Percentiles rank a stretch among this genome's conserved stretches.
Conservation (phyloP, 1,139 yeast genomes). For the Diutina sp. region DNA sequence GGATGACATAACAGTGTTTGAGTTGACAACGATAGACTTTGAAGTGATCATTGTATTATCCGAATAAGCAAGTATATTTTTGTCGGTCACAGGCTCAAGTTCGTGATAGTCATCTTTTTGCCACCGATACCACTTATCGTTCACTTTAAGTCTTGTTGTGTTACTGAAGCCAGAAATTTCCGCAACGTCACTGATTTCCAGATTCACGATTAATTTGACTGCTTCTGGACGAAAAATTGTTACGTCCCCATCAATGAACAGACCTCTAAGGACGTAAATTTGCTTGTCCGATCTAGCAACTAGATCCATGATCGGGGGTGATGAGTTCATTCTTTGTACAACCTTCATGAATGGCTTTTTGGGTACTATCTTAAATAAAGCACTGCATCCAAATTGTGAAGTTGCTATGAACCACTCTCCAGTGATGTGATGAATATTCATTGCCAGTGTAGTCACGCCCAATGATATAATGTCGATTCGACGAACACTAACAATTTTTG, state of each 20-base stretch:
- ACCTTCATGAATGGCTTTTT: constrained; percentile 17
- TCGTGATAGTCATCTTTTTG: background rate
- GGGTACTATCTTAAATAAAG: constrained; percentile 18
- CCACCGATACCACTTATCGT: background rate
- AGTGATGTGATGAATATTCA: background rate
- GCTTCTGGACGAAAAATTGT: background rate
- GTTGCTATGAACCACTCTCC: background rate
- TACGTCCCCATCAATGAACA: background rate
- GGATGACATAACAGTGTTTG: background rate
- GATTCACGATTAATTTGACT: too few species aligned
- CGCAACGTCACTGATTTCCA: background rate
- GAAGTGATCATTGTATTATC: background rate
- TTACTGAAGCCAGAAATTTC: background rate
- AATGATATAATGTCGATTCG: background rate
- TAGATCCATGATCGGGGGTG: constrained; percentile 26
- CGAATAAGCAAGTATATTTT: background rate
- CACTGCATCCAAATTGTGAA: constrained; percentile 14
- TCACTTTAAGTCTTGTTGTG: background rate
- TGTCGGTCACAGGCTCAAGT: background rate
- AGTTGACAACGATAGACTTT: background rate
- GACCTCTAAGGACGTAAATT: background rate
- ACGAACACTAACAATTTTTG: background rate
- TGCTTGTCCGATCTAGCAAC: constrained; percentile 4
- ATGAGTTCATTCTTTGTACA: constrained; percentile 11
- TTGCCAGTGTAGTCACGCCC: background rate